A percentile compares a stretch with the other conserved stretches of the same genome.
These are phyloP conservation scores for Ascochyta koolunga DNA, from an alignment of 2,329 filamentous ascomycete species.

Conservation along the genomic window DNA sequence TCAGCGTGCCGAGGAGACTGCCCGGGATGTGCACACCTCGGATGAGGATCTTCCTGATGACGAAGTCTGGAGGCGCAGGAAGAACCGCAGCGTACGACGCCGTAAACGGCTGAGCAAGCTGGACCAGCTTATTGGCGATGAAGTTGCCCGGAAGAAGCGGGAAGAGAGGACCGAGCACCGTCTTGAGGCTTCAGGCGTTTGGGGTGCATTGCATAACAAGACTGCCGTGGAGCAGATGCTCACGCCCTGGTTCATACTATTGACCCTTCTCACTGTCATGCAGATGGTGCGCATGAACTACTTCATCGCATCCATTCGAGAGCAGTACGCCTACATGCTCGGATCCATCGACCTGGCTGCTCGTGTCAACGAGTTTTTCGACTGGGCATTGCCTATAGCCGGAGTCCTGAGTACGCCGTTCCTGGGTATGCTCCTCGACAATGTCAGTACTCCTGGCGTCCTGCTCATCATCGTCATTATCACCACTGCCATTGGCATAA, in stretches of 20 bases:
- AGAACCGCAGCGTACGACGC: constrained; percentile 49
- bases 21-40: constrained; percentile 57
- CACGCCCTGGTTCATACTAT: constrained; percentile 82
- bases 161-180: constrained; percentile 68
- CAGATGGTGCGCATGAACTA: constrained; percentile 76
- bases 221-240: constrained; percentile 74
- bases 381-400: constrained; percentile 79
- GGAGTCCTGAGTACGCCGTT: constrained; percentile 83
- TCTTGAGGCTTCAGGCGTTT: constrained; percentile 74
- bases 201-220: constrained; percentile 80
- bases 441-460: constrained; percentile 72
- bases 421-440: constrained; percentile 79
- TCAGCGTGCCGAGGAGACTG: constrained; percentile 36
- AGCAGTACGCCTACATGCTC: constrained; percentile 80
- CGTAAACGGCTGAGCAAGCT: constrained; percentile 70
- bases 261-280: constrained; percentile 75
- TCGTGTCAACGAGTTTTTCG: constrained; percentile 80
- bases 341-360: constrained; percentile 64
- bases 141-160: constrained; percentile 66
- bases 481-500: constrained; percentile 73
- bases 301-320: constrained; percentile 84
- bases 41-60: constrained; percentile 61
- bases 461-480: constrained; percentile 71
- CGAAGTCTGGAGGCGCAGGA: constrained; percentile 52
- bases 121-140: constrained; percentile 71